A percentile compares a stretch with the other conserved stretches of the same genome.
phyloP scores from a whole-genome alignment of 345 rosid genomes.

The Citrus hindsii region DNA sequence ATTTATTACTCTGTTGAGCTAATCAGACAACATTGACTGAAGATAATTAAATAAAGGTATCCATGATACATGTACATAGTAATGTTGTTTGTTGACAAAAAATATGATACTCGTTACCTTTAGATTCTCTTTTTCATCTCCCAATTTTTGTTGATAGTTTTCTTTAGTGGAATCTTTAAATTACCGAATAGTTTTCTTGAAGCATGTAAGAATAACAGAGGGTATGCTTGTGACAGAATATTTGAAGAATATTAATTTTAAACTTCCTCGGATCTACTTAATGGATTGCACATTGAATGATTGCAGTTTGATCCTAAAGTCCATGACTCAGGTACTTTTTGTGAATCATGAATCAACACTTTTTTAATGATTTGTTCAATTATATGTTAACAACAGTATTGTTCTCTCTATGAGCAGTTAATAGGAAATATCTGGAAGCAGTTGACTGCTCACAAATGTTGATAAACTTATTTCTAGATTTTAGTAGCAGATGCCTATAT shows the following conservation, averaged over 20 bases:
- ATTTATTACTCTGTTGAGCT: neutral
- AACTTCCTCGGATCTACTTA: conserved; percentile 62
- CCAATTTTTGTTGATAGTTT: neutral
- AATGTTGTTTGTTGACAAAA: neutral
- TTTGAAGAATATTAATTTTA: conserved; percentile 24
- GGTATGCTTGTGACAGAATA: conserved; percentile 37
- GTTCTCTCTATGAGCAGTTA: neutral
- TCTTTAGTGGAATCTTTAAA: conserved; percentile 1
- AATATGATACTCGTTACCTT: neutral
- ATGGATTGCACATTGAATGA: conserved; percentile 94
- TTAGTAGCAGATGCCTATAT: neutral
- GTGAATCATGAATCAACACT: conserved; percentile 7
- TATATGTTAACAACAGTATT: neutral
- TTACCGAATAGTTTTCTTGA: neutral
- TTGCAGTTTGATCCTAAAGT: conserved; percentile 69
- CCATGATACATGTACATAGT: neutral
- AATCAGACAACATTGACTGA: neutral
- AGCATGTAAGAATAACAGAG: conserved; percentile 3
- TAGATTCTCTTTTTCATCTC: too few relatives aligned
- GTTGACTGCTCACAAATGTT: neutral
- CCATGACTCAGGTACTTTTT: conserved; percentile 55
- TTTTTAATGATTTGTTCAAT: neutral
- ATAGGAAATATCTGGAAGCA: neutral
- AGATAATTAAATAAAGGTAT: neutral
- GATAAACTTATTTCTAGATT: neutral